These are phyloP conservation scores for Diospyros lotus DNA, from an alignment of 148 eudicot species.

Conservation along the genomic window DNA sequence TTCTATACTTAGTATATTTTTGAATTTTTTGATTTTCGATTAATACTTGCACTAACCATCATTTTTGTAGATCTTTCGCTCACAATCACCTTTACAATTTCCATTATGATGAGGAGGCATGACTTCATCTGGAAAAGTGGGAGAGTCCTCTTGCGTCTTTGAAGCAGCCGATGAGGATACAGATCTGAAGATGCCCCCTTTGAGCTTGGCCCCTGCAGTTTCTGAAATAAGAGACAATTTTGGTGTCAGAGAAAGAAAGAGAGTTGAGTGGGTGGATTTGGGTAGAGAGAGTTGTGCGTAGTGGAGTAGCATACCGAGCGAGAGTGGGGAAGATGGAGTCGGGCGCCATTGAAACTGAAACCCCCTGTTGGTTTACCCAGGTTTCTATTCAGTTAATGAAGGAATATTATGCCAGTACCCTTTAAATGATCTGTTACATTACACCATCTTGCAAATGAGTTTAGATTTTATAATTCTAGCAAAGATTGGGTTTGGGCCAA, in stretches of 20 bases:
- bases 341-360: conserved; percentile 30
- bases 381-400: background rate
- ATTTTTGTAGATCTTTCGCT: too few relatives aligned
- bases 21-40: too few relatives aligned
- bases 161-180: conserved; percentile 37
- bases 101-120: background rate
- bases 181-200: conserved; percentile 14
- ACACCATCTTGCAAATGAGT: too few relatives aligned
- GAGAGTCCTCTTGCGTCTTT: conserved; percentile 26
- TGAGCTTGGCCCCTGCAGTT: conserved; percentile 14
- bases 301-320: conserved; percentile 14
- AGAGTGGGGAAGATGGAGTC: conserved; percentile 28
- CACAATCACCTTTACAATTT: conserved; percentile 18
- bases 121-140: conserved; percentile 15
- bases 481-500: too few relatives aligned
- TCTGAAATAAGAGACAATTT: background rate
- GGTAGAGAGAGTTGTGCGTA: background rate
- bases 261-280: background rate
- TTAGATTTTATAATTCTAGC: too few relatives aligned
- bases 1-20: too few relatives aligned
- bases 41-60: too few relatives aligned
- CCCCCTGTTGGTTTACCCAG: background rate
- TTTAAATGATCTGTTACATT: too few relatives aligned
- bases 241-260: background rate
- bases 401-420: background rate